Evolutionary conservation across 345 rosid genomes (phyloP), one percentile per base, ranked within the genome.

Genomic region (Salix caprea): DNA sequence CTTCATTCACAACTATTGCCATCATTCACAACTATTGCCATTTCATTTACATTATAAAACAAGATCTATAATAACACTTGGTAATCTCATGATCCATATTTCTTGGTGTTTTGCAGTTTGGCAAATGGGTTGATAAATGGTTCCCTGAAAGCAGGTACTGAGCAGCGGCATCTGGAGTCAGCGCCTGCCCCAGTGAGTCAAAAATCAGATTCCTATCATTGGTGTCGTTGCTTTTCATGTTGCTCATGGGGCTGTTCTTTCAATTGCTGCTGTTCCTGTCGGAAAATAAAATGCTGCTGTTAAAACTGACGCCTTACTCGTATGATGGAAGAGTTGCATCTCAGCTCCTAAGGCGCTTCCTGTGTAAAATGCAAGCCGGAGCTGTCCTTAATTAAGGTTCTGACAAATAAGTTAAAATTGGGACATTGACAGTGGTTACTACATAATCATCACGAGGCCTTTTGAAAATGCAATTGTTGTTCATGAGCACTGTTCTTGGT

Each of bases 51-150:
- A 62, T 71, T 71, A 14, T 50, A 23, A 58, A 24, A 10, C 30
- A n/a, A 39, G 32, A 11, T 67, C 11, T 61, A 40, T 54, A 64
- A 21, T 39, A 52, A 24, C 24, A 23, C 69, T 40, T 26, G 37
- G 16, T 11, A 65, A 48, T 36, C 8, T 37, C 23, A 21, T 58
- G 15, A 1, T 52, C 71, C 70, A 24, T 69, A 60, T 70, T 54
- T 37, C 28, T 65, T 58, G 75, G 52, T n/a, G 37, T 44, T 39
- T 10, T 44, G 83, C 85, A 91, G 92, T 40, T 84, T 88, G 74
- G 78, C 76, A 16, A 83, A 78, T 26, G 83, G 76, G 34, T 67
- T 44, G 44, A 71, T 39, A 76, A 67, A 71, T 74, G 69, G 44
- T 50, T 39, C 82, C 9, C 67, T 12, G 50, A 80, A 74, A 21